phyloP scores from a whole-genome alignment of 495 filamentous ascomycete genomes.

The Aspergillus diversus region DNA sequence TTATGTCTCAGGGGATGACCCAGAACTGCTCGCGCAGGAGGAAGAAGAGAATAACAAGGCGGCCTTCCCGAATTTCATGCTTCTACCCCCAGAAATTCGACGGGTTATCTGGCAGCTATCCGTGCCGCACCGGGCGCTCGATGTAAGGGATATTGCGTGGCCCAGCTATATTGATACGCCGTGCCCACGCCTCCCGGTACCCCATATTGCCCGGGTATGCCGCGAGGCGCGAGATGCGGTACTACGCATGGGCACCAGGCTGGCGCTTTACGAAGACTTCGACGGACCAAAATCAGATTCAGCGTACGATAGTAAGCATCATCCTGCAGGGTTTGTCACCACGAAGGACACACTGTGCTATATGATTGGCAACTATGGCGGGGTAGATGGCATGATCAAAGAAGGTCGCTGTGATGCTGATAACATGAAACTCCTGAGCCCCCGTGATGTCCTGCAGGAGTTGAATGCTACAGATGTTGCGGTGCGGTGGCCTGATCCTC shows the following conservation, averaged over 20 bases:
- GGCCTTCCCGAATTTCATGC: slow-evolving; percentile 7
- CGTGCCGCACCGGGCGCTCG: background rate
- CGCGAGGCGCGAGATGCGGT: slow-evolving; percentile 3
- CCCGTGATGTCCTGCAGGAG: background rate
- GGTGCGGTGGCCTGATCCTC: background rate
- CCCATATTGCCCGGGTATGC: slow-evolving; percentile 7
- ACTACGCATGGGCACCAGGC: slow-evolving; percentile 3
- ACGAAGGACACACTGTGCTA: background rate
- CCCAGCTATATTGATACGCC: background rate
- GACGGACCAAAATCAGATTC: background rate
- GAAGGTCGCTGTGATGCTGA: background rate
- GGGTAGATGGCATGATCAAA: background rate
- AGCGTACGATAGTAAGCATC: background rate
- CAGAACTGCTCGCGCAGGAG: background rate
- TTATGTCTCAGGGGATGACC: background rate
- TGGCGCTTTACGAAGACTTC: background rate
- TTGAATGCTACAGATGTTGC: background rate
- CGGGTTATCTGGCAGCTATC: background rate
- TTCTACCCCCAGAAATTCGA: slow-evolving; percentile 1
- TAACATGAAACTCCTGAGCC: no score
- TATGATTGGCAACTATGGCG: background rate
- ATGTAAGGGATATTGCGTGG: background rate
- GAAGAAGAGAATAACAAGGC: background rate
- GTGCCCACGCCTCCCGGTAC: background rate
- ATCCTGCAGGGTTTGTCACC: background rate